Base-by-base conservation (phyloP, 305 asterid genomes). In the Euphrasia arctica region DNA sequence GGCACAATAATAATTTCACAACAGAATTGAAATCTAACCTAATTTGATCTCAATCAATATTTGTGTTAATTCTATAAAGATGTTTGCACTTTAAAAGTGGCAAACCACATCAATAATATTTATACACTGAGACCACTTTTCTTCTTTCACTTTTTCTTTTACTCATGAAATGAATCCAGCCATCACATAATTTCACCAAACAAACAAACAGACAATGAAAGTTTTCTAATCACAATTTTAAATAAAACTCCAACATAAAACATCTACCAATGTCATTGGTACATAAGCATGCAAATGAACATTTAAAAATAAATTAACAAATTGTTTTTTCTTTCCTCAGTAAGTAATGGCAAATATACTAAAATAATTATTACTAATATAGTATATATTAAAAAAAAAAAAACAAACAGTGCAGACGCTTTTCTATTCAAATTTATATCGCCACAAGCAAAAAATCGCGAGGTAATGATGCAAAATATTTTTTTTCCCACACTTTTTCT, bases 91-190 rank as follows among this genome's bases (percentile, higher is more conserved):
- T 69, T 61, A 47, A 3, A 66, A 76, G 78, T 76, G 81, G 81
- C 81, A 69, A 72, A 72, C 80, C 77, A 65, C 72, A 71, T 66
- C 70, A 69, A 69, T 59, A 25, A 25, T 25, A 25, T 25, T 25
- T 63, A 67, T 11, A 3, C 31, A 36, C 72, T 36, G 67, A 45
- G 67, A 45, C 59, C 71, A 74, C 66, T 67, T 71, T 71, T 52
- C 27, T 0, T 25, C 42, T 43, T 43, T 57, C 57, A 66, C 55
- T 58, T 64, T 72, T 28, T 60, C 72, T 55, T 68, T 57, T 28
- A 54, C 36, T 54, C 59, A 25, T 51, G 18, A 18, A 51, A 14
- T 51, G 10, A 51, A 51, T 51, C 25, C 57, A 51, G 22, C 31
- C 57, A 51, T 15, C 29, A 15, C 29, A 51, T 15, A 51, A 51